Percentiles rank a stretch among this genome's conserved stretches.
Evolutionary conservation across 2,329 filamentous ascomycete species (phyloP).

Genomic region (Talaromyces sp.): DNA sequence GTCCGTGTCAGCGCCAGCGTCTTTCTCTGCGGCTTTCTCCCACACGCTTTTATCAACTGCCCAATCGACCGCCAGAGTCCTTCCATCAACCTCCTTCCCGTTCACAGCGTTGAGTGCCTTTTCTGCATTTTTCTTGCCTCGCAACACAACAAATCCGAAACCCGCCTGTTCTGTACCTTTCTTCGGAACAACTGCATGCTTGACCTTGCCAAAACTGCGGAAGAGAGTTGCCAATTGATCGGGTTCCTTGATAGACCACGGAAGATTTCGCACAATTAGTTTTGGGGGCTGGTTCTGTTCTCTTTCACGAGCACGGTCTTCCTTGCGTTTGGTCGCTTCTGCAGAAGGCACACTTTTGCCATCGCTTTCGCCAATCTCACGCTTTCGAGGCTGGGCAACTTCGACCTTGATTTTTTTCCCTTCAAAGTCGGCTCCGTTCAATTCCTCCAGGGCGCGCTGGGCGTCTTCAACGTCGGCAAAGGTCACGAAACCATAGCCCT

Average conservation of each 20-base stretch:
- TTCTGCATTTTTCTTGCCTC: constrained; percentile 85
- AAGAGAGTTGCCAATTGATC: constrained; percentile 78
- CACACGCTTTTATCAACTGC: constrained; percentile 87
- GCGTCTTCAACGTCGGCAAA: constrained; percentile 93
- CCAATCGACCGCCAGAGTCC: constrained; percentile 90
- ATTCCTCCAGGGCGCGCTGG: constrained; percentile 68
- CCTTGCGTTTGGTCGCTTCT: constrained; percentile 31
- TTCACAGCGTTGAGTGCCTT: constrained; percentile 80
- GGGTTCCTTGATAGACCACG: constrained; percentile 87
- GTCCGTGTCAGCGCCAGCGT: constrained; percentile 18
- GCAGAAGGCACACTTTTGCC: constrained; percentile 36
- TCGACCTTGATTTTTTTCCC: constrained; percentile 82
- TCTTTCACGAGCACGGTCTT: constrained; percentile 52
- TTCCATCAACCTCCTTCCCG: constrained; percentile 82
- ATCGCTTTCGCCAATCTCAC: constrained; percentile 53
- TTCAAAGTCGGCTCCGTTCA: constrained; percentile 71
- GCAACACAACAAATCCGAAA: constrained; percentile 87
- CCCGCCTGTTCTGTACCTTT: constrained; percentile 67
- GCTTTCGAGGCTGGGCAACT: constrained; percentile 76
- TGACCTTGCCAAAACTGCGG: constrained; percentile 84
- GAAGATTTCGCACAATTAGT: constrained; percentile 85
- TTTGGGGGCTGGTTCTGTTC: constrained; percentile 61
- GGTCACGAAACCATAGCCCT: constrained; percentile 94
- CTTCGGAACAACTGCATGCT: constrained; percentile 77
- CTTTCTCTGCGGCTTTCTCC: constrained; percentile 51